phyloP scores from a whole-genome alignment of 495 filamentous ascomycete species.

The Aspergillus heteromorphus region DNA sequence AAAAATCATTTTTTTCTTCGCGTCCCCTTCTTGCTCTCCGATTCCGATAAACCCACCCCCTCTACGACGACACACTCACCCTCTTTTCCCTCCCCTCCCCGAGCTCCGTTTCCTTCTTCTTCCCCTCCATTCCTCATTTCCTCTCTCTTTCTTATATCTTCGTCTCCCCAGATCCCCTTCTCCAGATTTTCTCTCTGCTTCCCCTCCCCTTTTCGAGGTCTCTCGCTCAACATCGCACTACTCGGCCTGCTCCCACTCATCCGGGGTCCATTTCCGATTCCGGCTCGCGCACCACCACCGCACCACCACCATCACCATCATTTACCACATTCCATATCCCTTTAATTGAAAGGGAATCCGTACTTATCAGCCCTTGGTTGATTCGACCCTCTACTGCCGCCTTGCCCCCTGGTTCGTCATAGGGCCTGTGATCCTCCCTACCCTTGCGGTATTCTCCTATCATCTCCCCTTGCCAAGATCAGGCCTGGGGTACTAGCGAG shows the following conservation, averaged over 20 bases:
- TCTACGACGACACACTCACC: constrained; percentile 24
- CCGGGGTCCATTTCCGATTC: constrained; percentile 8
- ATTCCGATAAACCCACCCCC: constrained; percentile 29
- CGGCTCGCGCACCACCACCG: constrained; percentile 6
- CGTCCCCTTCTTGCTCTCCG: constrained; percentile 17
- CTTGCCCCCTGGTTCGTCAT: neutral
- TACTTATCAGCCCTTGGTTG: neutral
- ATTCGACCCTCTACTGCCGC: neutral
- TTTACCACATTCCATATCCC: constrained; percentile 5
- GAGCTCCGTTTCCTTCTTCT: constrained; percentile 29
- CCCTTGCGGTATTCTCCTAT: constrained; percentile 10
- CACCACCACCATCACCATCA: constrained; percentile 1
- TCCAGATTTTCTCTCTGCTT: constrained; percentile 21
- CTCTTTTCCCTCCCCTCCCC: constrained; percentile 36
- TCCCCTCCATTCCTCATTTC: constrained; percentile 39
- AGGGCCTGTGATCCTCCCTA: constrained; percentile 5
- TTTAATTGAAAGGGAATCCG: constrained; percentile 9
- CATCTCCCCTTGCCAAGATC: constrained; percentile 9
- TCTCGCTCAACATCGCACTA: constrained; percentile 8
- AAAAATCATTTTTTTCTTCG: constrained; percentile 14
- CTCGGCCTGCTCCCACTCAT: constrained; percentile 6
- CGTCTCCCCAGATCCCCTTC: constrained; percentile 26
- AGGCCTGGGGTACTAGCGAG: constrained; percentile 17
- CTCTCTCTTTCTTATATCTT: constrained; percentile 23
- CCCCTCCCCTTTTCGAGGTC: constrained; percentile 9